Percentiles rank a stretch among this genome's conserved stretches.
These are phyloP conservation scores for Micractinium sp. DNA, from an alignment of 139 green algal species.

Conservation along the genomic window DNA sequence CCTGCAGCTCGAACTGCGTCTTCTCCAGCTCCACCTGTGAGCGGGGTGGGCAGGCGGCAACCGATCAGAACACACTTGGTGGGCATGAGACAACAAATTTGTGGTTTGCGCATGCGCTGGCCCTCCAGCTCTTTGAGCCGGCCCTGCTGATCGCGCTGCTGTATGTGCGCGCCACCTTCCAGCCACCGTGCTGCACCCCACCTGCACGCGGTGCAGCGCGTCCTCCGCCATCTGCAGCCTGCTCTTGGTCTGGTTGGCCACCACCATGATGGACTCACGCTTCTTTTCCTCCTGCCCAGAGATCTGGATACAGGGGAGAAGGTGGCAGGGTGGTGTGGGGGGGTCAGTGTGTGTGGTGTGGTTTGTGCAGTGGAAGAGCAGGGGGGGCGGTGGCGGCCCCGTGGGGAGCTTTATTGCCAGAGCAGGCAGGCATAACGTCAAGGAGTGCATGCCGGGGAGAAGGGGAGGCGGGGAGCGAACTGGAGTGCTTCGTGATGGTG, in stretches of 20 bases:
- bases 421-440: neutral
- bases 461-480: neutral
- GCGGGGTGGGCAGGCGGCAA: too few relatives aligned
- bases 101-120: too few relatives aligned
- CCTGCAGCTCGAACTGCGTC: slow-evolving; percentile 46
- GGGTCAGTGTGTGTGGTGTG: neutral
- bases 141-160: too few relatives aligned
- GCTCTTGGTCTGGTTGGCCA: slow-evolving; percentile 72
- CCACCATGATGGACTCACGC: slow-evolving; percentile 82
- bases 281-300: slow-evolving; percentile 73
- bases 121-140: neutral
- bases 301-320: slow-evolving; percentile 2
- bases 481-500: neutral
- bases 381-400: neutral
- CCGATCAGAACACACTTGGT: too few relatives aligned
- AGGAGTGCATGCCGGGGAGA: too few relatives aligned
- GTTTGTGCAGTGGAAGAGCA: neutral
- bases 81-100: too few relatives aligned
- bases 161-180: too few relatives aligned
- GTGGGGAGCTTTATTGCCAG: neutral
- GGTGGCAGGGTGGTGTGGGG: neutral
- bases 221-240: slow-evolving; percentile 64
- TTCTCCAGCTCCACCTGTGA: slow-evolving; percentile 53
- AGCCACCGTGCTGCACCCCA: slow-evolving; percentile 40
- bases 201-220: slow-evolving; percentile 58